Percentiles rank a stretch among this genome's conserved stretches.
Evolutionary conservation across 2,329 filamentous ascomycete genomes (phyloP).

Genomic region (Cercospora sp.): DNA sequence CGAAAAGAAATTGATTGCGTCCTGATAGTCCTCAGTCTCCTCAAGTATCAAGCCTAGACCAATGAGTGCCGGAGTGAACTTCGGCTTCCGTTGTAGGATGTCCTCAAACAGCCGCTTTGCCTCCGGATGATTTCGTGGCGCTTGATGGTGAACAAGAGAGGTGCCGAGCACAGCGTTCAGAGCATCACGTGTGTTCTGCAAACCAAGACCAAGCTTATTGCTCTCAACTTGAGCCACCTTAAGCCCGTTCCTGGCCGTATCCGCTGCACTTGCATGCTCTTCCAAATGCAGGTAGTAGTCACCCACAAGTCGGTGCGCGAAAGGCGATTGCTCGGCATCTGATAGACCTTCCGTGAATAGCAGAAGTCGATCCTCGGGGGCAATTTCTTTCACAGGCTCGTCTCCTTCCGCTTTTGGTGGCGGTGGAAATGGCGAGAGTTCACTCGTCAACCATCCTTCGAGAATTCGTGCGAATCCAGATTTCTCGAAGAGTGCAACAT

Average conservation of each 20-base stretch:
- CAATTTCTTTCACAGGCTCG: slow-evolving; percentile 60
- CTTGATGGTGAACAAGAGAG: slow-evolving; percentile 86
- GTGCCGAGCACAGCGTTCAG: slow-evolving; percentile 78
- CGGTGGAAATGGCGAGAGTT: slow-evolving; percentile 82
- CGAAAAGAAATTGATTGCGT: slow-evolving; percentile 77
- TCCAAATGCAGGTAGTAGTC: slow-evolving; percentile 83
- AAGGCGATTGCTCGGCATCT: slow-evolving; percentile 62
- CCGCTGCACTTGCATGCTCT: slow-evolving; percentile 78
- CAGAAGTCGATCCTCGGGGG: slow-evolving; percentile 74
- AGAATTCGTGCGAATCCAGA: slow-evolving; percentile 80
- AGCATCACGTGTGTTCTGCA: slow-evolving; percentile 70
- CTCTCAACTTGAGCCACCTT: slow-evolving; percentile 61
- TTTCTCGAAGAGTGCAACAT: slow-evolving; percentile 79
- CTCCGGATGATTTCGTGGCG: slow-evolving; percentile 84
- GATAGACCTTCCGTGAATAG: slow-evolving; percentile 67
- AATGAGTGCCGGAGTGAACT: slow-evolving; percentile 78
- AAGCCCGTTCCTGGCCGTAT: slow-evolving; percentile 74
- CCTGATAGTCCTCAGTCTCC: slow-evolving; percentile 83
- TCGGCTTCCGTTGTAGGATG: slow-evolving; percentile 72
- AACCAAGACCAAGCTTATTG: slow-evolving; percentile 65
- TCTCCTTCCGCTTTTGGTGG: slow-evolving; percentile 46
- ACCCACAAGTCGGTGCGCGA: slow-evolving; percentile 80
- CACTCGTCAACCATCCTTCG: slow-evolving; percentile 77
- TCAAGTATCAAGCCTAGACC: slow-evolving; percentile 90
- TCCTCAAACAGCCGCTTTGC: slow-evolving; percentile 82